Evolutionary conservation across 805 yeast genomes (phyloP).

Genomic region (Kockiozyma suomiensis): DNA sequence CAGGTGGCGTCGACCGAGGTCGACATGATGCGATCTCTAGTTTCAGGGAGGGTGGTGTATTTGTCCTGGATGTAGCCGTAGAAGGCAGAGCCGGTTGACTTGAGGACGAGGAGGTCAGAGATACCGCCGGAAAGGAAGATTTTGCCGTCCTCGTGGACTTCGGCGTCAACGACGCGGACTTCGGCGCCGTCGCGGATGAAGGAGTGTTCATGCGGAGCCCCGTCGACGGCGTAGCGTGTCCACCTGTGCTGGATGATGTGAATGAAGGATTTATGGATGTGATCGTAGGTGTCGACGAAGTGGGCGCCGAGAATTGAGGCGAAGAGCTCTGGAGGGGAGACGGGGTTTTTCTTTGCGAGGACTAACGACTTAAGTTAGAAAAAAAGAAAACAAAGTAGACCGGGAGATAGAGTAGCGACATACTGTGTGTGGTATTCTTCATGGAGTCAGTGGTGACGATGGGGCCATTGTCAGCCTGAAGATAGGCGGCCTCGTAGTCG

Average conservation of each 20-base stretch:
- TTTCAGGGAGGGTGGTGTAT: slow-evolving; percentile 82
- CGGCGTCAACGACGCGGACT: slow-evolving; percentile 56
- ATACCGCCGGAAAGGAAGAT: slow-evolving; percentile 54
- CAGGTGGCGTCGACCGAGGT: slow-evolving; percentile 64
- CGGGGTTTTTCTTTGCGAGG: slow-evolving; percentile 75
- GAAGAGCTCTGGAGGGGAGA: slow-evolving; percentile 88
- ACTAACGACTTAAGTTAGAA: too few relatives aligned
- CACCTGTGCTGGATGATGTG: slow-evolving; percentile 73
- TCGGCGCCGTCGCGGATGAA: slow-evolving; percentile 85
- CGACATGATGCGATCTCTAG: slow-evolving; percentile 81
- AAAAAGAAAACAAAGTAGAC: not conserved
- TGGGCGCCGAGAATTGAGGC: slow-evolving; percentile 84
- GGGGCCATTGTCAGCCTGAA: slow-evolving; percentile 83
- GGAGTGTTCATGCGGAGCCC: slow-evolving; percentile 79
- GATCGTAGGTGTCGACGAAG: slow-evolving; percentile 74
- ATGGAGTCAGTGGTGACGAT: slow-evolving; percentile 72
- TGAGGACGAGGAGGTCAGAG: slow-evolving; percentile 57
- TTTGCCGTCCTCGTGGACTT: slow-evolving; percentile 37
- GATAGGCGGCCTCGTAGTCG: slow-evolving; percentile 76
- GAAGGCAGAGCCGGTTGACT: slow-evolving; percentile 91
- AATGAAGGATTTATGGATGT: slow-evolving; percentile 71
- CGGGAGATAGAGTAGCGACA: not conserved
- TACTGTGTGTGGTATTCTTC: slow-evolving; percentile 34
- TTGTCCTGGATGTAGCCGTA: slow-evolving; percentile 85
- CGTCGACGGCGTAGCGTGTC: slow-evolving; percentile 75